Evolutionary conservation across 148 eudicot genomes (phyloP), one percentile per base, ranked within the genome.

Genomic region (Simmondsia chinensis): DNA sequence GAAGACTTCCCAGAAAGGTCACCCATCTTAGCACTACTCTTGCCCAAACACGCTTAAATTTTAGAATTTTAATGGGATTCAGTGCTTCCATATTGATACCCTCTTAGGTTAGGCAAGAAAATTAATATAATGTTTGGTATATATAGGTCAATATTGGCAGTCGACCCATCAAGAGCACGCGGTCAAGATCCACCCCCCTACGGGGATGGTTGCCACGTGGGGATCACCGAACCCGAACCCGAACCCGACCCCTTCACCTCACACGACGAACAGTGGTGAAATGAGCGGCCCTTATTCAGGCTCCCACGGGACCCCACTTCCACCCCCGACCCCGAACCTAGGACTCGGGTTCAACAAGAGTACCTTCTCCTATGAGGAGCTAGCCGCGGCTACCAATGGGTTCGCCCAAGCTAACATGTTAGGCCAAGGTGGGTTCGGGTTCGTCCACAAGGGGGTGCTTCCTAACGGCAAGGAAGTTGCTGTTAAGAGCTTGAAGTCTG

Each of bases 401-500:
- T 87, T 87, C 18, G 64, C 82, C 30, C 55, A 65, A 12, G 56
- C 74, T 8, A 76, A 70, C 34, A 29, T 87, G 63, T 33, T 87
- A 26, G 96, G 96, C 2, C 96, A 87, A 47, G 96, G 96, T 1
- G 96, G 96, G 20, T 87, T 87, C 30, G 96, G 96, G 27, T 71
- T 24, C 12, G 83, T 75, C 11, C 80, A 87, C 40, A 87, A 79
- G 48, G 96, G 96, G 11, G 42, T 71, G 20, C 35, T 87, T 50
- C 66, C 93, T 2, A 62, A 60, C 35, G 84, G 87, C 0, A 76
- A 54, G 38, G 74, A 48, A 21, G 63, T 87, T 7, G 96, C 96
- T 0, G 84, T 87, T 4, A 87, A 82, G 60, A 71, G 93, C 53
- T 70, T 87, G 15, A 87, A 87, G 51, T 35, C 72, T 1, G 96